Evolutionary conservation across 495 filamentous ascomycete species (phyloP).

Genomic region (Entonaema liquescens): DNA sequence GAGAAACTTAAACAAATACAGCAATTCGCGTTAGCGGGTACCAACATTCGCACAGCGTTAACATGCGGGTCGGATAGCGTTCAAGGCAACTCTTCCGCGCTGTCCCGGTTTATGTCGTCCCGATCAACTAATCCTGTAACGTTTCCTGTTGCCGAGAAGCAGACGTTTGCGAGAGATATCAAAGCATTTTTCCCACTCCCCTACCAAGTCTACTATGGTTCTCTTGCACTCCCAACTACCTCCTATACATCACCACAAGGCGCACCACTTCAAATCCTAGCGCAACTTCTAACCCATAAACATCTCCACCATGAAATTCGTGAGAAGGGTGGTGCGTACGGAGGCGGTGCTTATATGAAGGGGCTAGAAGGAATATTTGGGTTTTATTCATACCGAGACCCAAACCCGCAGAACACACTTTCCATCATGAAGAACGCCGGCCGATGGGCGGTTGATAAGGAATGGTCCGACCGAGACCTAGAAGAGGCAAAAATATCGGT

Average conservation of each 20-base stretch:
- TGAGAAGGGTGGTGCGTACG: constrained; percentile 97
- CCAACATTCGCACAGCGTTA: constrained; percentile 77
- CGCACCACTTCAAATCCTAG: constrained; percentile 84
- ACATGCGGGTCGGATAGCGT: constrained; percentile 81
- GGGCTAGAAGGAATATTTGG: constrained; percentile 86
- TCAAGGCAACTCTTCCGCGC: constrained; percentile 71
- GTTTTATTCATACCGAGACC: constrained; percentile 95
- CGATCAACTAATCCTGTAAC: constrained; percentile 58
- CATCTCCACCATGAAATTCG: constrained; percentile 97
- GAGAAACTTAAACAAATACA: constrained; percentile 89
- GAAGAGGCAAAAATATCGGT: constrained; percentile 96
- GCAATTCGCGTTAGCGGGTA: constrained; percentile 70
- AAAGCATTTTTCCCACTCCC: constrained; percentile 93
- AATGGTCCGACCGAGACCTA: constrained; percentile 86
- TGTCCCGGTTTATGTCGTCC: constrained; percentile 74
- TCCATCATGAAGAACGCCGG: constrained; percentile 86
- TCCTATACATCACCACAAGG: constrained; percentile 80
- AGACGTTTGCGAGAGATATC: constrained; percentile 53
- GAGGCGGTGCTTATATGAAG: constrained; percentile 84
- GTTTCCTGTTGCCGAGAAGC: constrained; percentile 45
- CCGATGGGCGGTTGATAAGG: constrained; percentile 80
- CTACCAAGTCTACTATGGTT: constrained; percentile 96
- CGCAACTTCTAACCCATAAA: constrained; percentile 95
- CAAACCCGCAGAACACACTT: constrained; percentile 90
- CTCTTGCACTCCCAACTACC: constrained; percentile 79